Base-by-base conservation (phyloP, 2,329 filamentous ascomycete species). In the Pestalotiopsis sp. region DNA sequence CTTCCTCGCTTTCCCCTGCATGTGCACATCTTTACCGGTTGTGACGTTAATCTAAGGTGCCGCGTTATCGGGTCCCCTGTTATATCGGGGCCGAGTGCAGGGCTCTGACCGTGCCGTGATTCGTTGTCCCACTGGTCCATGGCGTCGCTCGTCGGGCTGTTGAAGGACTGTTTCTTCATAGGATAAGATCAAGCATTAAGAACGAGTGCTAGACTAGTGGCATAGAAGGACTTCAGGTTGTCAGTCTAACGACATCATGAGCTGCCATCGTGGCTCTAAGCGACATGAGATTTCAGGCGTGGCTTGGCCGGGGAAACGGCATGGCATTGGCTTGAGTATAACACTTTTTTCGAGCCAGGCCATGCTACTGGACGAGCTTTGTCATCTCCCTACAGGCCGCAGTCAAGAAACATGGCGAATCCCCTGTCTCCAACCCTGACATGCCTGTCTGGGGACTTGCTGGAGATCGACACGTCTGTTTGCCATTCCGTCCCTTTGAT, bases 11-110 rank as follows among this genome's bases (percentile, higher is more conserved):
- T 52, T 52, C 56, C 65, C 57, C 65, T 66, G 65, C 56, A 62
- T 57, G 35, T 38, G 57, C 56, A 48, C 65, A 66, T 66, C 65
- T 20, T 62, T 66, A 20, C 57, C 65, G 56, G 65, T 62, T 62
- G 65, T 55, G 58, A 57, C 30, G 52, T 58, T 58, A 35, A 66
- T 58, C 52, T 48, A 66, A 17, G 35, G 26, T 58, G 38, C 64
- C 64, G 52, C 39, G 35, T 44, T 66, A 66, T 61, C 40, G 58
- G 57, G 26, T 39, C 58, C 65, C 65, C 39, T 62, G 65, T 60
- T 61, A 61, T 61, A 61, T 38, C 58, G 58, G 30, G 58, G 58
- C 63, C 44, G 40, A 48, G 14, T 24, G 9, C 44, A 35, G 63
- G 40, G 44, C 22, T 56, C 11, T 9, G 22, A 7, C 52, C 63